phyloP scores from a whole-genome alignment of 2,329 filamentous ascomycete genomes.

The Cladosporium halotolerans region DNA sequence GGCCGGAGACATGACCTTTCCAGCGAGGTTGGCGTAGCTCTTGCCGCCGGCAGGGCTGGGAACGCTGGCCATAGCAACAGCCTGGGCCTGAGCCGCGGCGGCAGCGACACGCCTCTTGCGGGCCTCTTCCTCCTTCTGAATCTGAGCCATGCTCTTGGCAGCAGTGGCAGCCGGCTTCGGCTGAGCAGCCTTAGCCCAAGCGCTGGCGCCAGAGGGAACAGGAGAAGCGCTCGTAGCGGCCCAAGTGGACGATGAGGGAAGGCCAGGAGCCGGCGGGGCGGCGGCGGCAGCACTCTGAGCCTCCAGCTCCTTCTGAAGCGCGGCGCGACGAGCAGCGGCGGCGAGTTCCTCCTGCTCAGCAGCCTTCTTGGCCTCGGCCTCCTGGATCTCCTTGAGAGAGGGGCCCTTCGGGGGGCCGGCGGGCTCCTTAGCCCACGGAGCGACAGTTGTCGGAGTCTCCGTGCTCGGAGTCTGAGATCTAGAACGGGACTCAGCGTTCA shows the following conservation, averaged over 20 bases:
- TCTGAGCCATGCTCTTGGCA: constrained; percentile 91
- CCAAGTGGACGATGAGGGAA: constrained; percentile 88
- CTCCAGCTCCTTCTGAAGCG: constrained; percentile 72
- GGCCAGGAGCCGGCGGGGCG: constrained; percentile 53
- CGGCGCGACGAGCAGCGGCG: constrained; percentile 67
- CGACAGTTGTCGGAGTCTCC: constrained; percentile 64
- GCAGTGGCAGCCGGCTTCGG: constrained; percentile 43
- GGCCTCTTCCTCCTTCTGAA: constrained; percentile 90
- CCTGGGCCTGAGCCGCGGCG: constrained; percentile 42
- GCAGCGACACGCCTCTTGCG: constrained; percentile 70
- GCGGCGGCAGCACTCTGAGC: constrained; percentile 44
- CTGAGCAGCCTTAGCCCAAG: constrained; percentile 61
- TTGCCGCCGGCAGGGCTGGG: constrained; percentile 56
- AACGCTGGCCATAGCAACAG: constrained; percentile 38
- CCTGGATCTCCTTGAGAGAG: constrained; percentile 93
- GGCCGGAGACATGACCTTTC: constrained; percentile 55
- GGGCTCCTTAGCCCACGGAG: constrained; percentile 89
- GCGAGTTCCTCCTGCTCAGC: constrained; percentile 81
- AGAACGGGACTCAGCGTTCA: constrained; percentile 60
- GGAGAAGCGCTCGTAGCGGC: constrained; percentile 68
- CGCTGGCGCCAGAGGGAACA: constrained; percentile 43
- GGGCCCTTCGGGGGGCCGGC: constrained; percentile 70
- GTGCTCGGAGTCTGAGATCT: constrained; percentile 69
- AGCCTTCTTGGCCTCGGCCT: constrained; percentile 86
- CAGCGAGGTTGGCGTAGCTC: constrained; percentile 88